phyloP scores from a whole-genome alignment of 768 basidiomycete genomes.

The Hortiboletus campestris region DNA sequence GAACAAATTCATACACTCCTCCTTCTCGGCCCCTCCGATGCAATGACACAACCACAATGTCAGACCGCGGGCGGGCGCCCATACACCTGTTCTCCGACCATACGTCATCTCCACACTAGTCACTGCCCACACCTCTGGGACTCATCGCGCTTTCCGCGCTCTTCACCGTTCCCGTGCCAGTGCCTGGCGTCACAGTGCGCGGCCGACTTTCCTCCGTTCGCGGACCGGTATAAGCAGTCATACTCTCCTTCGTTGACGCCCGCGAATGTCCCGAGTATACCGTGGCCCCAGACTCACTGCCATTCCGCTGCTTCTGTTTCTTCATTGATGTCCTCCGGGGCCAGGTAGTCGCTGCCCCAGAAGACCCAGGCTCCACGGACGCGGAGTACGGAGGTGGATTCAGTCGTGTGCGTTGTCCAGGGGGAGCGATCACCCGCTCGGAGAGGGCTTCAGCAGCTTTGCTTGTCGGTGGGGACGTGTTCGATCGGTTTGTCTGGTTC shows the following conservation, averaged over 20 bases:
- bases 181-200: not conserved
- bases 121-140: not conserved
- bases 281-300: constrained; percentile 7
- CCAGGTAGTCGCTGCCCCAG: not conserved
- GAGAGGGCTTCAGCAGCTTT: constrained; percentile 6
- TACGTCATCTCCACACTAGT: not conserved
- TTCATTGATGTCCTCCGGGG: not conserved
- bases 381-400: constrained; percentile 30
- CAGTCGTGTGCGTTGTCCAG: constrained; percentile 16
- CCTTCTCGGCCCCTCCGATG: constrained; percentile 4
- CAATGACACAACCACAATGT: not conserved
- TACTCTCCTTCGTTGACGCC: constrained; percentile 2
- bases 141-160: not conserved
- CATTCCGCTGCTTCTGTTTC: not conserved
- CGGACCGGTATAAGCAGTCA: not conserved
- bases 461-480: not conserved
- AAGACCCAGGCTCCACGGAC: not conserved
- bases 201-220: not conserved
- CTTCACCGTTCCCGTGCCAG: not conserved
- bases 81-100: too few species aligned
- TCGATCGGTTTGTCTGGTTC: not conserved
- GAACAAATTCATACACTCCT: not conserved
- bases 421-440: not conserved
- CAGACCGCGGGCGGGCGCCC: constrained; percentile 7
- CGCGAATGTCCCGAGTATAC: constrained; percentile 9